Conservation (phyloP, 1,284 basidiomycete species). For the Austroboletus novae-zelandiae region DNA sequence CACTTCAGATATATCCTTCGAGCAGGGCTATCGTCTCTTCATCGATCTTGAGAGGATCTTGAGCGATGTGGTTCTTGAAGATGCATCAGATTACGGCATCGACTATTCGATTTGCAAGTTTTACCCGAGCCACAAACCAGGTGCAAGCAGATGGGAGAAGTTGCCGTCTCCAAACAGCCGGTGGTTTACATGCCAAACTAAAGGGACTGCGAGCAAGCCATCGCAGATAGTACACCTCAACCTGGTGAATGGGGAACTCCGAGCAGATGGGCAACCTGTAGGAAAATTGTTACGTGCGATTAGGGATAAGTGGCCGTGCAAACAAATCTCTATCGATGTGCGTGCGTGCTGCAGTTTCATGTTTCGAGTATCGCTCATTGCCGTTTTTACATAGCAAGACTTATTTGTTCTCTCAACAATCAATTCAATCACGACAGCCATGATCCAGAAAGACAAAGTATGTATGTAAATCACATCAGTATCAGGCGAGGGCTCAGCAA, state of each 20-base stretch:
- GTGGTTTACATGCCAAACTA: background rate
- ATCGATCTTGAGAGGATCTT: background rate
- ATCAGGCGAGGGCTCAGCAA: slow-evolving; percentile 5
- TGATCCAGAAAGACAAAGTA: slow-evolving; percentile 4
- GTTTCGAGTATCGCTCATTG: no score
- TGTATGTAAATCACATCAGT: background rate
- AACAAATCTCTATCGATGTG: slow-evolving; percentile 34
- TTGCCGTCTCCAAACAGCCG: background rate
- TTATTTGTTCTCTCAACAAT: no score
- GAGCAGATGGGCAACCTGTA: slow-evolving; percentile 33
- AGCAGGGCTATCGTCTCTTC: slow-evolving; percentile 1
- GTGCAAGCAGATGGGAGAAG: background rate
- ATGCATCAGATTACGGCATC: slow-evolving; percentile 18
- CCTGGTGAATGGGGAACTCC: background rate
- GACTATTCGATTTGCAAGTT: slow-evolving; percentile 3
- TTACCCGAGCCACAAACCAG: slow-evolving; percentile 25
- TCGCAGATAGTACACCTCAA: background rate
- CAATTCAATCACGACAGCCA: no score
- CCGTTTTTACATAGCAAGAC: no score
- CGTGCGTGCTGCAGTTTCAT: no score
- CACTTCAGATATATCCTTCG: slow-evolving; percentile 17
- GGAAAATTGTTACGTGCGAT: slow-evolving; percentile 39
- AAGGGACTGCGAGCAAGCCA: background rate
- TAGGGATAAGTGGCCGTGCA: slow-evolving; percentile 32
- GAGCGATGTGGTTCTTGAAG: slow-evolving; percentile 3